A percentile compares a stretch with the other conserved stretches of the same genome.
These are phyloP conservation scores for Hypericum perforatum DNA, from an alignment of 345 rosid genomes.

Conservation along the genomic window DNA sequence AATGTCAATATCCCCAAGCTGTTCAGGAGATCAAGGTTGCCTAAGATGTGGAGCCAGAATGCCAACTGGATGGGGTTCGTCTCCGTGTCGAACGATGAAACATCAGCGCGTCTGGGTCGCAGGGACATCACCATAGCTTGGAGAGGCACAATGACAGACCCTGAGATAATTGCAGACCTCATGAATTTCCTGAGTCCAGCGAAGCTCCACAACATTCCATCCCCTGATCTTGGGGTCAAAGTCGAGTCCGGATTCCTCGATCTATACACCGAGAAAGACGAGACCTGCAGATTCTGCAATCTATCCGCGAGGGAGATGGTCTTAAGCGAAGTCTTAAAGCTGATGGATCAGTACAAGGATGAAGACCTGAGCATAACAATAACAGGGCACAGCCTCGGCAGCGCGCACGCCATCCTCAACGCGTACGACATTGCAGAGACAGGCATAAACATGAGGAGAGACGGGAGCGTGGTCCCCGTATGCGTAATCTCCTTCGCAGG, in stretches of 20 bases:
- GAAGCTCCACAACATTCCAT: conserved; percentile 37
- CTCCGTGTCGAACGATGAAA: conserved; percentile 57
- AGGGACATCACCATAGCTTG: conserved; percentile 62
- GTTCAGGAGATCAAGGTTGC: conserved; percentile 77
- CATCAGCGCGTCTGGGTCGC: conserved; percentile 43
- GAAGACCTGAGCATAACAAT: conserved; percentile 62
- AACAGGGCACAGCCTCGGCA: conserved; percentile 79
- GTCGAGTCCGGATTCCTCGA: conserved; percentile 77
- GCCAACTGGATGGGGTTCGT: conserved; percentile 91
- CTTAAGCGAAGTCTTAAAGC: conserved; percentile 43
- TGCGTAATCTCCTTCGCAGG: conserved; percentile 53
- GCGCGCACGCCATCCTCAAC: conserved; percentile 64
- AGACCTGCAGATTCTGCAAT: conserved; percentile 45
- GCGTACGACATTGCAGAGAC: conserved; percentile 71
- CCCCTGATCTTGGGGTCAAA: conserved; percentile 57
- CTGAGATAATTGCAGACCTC: conserved; percentile 69
- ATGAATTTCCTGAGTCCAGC: conserved; percentile 62
- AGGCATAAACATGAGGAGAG: conserved; percentile 32
- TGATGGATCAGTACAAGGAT: conserved; percentile 32
- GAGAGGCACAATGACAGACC: conserved; percentile 75
- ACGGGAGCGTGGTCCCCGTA: conserved; percentile 35
- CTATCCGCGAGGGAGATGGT: conserved; percentile 69
- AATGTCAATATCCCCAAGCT: conserved; percentile 70
- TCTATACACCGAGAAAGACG: conserved; percentile 63
- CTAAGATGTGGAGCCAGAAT: conserved; percentile 68